Evolutionary conservation across 163 green algal species (phyloP), one percentile per base, ranked within the genome.

Genomic region (Scenedesmus sp.): DNA sequence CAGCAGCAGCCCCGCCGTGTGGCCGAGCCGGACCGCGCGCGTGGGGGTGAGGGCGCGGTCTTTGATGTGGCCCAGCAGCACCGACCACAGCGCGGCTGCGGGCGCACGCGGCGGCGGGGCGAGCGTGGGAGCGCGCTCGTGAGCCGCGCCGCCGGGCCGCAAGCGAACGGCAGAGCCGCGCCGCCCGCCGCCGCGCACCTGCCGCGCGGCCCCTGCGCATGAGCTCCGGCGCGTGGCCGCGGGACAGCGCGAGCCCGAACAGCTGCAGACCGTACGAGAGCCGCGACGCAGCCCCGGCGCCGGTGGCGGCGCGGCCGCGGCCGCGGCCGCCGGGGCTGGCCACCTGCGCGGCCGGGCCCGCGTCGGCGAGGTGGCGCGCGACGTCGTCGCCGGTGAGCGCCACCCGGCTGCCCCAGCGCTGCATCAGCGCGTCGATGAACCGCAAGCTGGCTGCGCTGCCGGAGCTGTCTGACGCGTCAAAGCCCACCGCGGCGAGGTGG

Each of bases 241-340:
- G n/a, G 6, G 50, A 50, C n/a, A 76, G 31, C 50, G 67, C 67
- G 10, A 53, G 47, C 0, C 29, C 31, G 9, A 76, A 33, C n/a
- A 76, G 51, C 67, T 64, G 50, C n/a, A 76, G 39, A 2, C 67
- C 67, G 54, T 76, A 76, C 67, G 45, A 7, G 14, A 76, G 26
- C 13, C 51, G 67, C 51, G 62, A 29, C 36, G 7, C 33, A 6
- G 17, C 28, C 44, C 18, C 18, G 33, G 31, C 28, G 29, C 67
- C 42, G 50, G 50, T 53, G 67, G 11, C 20, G 67, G 50, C 36
- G 67, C 67, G 17, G 45, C 63, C 63, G 18, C 63, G 20, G n/a
- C 67, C 33, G 17, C 67, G 64, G 50, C 34, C 36, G 39, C 31
- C 50, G 48, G 31, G 29, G 47, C 26, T 45, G 42, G 63, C n/a